A percentile compares a stretch with the other conserved stretches of the same genome.
phyloP scores from a whole-genome alignment of 495 filamentous ascomycete genomes.

The Tricharina praecox region DNA sequence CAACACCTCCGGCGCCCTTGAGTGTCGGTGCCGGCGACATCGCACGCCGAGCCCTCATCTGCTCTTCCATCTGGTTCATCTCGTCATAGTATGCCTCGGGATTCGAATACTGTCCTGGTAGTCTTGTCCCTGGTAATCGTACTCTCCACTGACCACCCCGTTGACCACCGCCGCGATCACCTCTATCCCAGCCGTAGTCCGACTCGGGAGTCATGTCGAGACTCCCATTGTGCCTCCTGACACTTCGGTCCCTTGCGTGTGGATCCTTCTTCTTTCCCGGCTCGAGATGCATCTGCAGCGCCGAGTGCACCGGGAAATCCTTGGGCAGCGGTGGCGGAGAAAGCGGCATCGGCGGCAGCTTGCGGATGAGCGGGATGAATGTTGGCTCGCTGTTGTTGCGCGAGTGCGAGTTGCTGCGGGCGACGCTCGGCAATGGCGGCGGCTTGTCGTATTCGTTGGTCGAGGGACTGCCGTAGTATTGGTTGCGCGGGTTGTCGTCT shows the following conservation, averaged over 20 bases:
- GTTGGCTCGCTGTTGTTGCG: conserved; percentile 14
- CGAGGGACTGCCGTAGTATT: background rate
- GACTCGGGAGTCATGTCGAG: conserved; percentile 9
- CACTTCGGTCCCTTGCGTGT: background rate
- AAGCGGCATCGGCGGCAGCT: conserved; percentile 21
- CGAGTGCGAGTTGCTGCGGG: conserved; percentile 13
- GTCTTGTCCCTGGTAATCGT: background rate
- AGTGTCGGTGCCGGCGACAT: background rate
- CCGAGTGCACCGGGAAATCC: conserved; percentile 24
- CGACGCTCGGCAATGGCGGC: conserved; percentile 12
- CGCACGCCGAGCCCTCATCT: background rate
- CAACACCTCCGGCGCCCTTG: background rate
- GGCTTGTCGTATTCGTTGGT: background rate
- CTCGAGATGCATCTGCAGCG: conserved; percentile 23
- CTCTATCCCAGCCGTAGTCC: background rate
- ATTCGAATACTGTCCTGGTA: background rate
- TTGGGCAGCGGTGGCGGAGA: conserved; percentile 24
- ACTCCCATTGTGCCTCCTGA: conserved; percentile 6
- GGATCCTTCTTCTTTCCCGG: conserved; percentile 11
- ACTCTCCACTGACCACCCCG: background rate
- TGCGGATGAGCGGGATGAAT: conserved; percentile 24
- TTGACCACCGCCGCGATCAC: background rate
- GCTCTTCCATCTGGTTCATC: conserved; percentile 1
- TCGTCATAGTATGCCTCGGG: conserved; percentile 4
- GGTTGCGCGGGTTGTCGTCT: background rate